phyloP scores from a whole-genome alignment of 1,284 basidiomycete genomes.

The Sutorius eximius region DNA sequence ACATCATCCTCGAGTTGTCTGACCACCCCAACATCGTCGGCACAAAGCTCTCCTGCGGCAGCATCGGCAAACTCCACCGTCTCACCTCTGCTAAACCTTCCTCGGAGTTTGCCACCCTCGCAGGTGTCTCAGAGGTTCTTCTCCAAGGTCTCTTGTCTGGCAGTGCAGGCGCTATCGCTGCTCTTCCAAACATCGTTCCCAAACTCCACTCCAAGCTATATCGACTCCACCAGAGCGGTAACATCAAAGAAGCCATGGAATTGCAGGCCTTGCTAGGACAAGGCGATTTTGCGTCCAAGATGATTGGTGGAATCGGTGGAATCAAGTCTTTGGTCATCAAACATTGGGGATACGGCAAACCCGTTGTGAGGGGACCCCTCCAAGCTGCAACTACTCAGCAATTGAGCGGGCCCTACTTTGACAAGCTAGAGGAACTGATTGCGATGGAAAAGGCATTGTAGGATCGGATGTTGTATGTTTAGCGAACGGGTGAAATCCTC shows the following conservation, averaged over 20 bases:
- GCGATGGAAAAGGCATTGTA: constrained; percentile 59
- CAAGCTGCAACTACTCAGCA: constrained; percentile 42
- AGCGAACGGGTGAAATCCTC: background rate
- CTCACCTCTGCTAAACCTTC: constrained; percentile 57
- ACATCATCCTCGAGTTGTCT: constrained; percentile 71
- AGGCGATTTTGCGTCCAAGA: constrained; percentile 71
- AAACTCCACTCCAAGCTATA: constrained; percentile 69
- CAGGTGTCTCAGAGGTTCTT: constrained; percentile 66
- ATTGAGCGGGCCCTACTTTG: constrained; percentile 22
- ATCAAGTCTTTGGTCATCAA: constrained; percentile 69
- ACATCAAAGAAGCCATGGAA: constrained; percentile 63
- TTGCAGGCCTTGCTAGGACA: constrained; percentile 72
- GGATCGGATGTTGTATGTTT: constrained; percentile 3
- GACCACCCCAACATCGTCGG: constrained; percentile 88
- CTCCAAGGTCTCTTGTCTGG: constrained; percentile 68
- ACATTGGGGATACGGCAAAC: constrained; percentile 69
- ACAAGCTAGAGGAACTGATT: constrained; percentile 58
- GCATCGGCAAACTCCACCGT: constrained; percentile 81
- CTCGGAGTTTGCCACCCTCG: constrained; percentile 59
- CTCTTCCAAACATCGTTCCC: constrained; percentile 76
- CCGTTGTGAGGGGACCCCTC: constrained; percentile 60
- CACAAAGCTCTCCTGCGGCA: constrained; percentile 84
- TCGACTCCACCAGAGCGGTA: constrained; percentile 56
- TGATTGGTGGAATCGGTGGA: constrained; percentile 69
- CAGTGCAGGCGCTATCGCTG: constrained; percentile 70